A percentile compares a stretch with the other conserved stretches of the same genome.
Evolutionary conservation across 78 protist genomes (phyloP).

Genomic region (Anaeramoeba flamelloides): DNA sequence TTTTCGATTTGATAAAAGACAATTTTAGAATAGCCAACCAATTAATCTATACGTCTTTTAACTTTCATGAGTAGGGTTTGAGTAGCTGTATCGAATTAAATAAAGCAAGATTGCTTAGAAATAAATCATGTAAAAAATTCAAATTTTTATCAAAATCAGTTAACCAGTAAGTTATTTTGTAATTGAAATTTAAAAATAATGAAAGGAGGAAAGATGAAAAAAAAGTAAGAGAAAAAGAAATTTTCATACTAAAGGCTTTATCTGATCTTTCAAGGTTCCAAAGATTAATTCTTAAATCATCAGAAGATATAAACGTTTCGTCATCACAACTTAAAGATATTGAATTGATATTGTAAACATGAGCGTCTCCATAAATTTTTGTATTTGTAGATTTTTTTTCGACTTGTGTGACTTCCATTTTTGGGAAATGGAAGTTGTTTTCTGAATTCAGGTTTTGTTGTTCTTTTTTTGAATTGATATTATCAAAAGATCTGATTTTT

Average conservation of each 20-base stretch:
- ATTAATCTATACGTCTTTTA: too few species aligned
- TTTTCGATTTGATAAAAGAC: too few species aligned
- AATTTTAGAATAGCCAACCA: too few species aligned
- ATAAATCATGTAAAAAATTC: too few species aligned
- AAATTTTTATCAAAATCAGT: too few species aligned
- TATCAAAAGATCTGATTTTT: neutral
- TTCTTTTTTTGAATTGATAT: neutral
- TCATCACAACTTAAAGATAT: slow-evolving; percentile 27
- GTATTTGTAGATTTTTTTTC: neutral
- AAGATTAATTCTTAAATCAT: slow-evolving; percentile 87
- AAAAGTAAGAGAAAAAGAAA: too few species aligned
- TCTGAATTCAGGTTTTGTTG: neutral
- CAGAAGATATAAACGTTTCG: slow-evolving; percentile 77
- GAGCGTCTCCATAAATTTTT: slow-evolving; percentile 72
- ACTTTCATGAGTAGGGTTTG: too few species aligned
- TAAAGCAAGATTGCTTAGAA: too few species aligned
- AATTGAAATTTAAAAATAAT: too few species aligned
- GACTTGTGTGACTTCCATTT: neutral
- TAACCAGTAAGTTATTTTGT: too few species aligned
- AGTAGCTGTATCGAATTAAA: too few species aligned
- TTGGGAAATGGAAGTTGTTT: neutral
- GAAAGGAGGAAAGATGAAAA: neutral
- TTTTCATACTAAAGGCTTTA: slow-evolving; percentile 57
- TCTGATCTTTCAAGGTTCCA: slow-evolving; percentile 64
- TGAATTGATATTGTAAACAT: slow-evolving; percentile 90